These are phyloP conservation scores for Malus domestica DNA, from an alignment of 306 rosid species.

Conservation along the genomic window DNA sequence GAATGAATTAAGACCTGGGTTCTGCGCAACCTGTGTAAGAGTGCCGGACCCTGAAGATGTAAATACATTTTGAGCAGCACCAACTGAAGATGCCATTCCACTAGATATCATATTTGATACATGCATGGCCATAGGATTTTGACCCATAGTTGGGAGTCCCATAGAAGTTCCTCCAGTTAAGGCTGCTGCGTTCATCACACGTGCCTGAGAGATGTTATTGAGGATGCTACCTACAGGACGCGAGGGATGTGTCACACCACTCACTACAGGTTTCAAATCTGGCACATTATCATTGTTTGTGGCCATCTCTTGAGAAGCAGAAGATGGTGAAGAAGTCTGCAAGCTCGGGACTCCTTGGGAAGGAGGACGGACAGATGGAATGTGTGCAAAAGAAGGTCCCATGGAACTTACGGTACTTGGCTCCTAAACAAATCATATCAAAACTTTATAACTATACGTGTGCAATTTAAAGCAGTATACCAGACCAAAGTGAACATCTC, in stretches of 20 bases:
- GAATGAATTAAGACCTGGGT: slow-evolving; percentile 60
- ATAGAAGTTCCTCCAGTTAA: slow-evolving; percentile 69
- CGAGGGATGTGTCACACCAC: slow-evolving; percentile 51
- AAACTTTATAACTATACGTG: slow-evolving; percentile 10
- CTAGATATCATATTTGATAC: slow-evolving; percentile 95
- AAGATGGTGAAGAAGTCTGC: slow-evolving; percentile 83
- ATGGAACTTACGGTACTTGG: slow-evolving; percentile 70
- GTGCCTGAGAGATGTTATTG: slow-evolving; percentile 80
- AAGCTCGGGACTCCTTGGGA: slow-evolving; percentile 77
- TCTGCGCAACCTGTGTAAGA: slow-evolving; percentile 72
- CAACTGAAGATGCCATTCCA: slow-evolving; percentile 88
- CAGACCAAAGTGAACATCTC: neutral
- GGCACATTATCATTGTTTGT: slow-evolving; percentile 61
- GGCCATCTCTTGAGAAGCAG: slow-evolving; percentile 73
- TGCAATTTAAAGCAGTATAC: slow-evolving; percentile 7
- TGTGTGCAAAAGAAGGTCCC: slow-evolving; percentile 68
- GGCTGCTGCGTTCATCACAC: slow-evolving; percentile 68
- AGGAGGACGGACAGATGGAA: slow-evolving; percentile 64
- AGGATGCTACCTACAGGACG: slow-evolving; percentile 78
- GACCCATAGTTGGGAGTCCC: slow-evolving; percentile 70
- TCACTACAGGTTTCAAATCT: slow-evolving; percentile 71
- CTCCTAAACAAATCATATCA: slow-evolving; percentile 51
- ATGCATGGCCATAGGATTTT: slow-evolving; percentile 88
- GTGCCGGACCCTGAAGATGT: slow-evolving; percentile 70
- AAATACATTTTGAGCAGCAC: slow-evolving; percentile 72